Conservation (phyloP, 768 basidiomycete genomes). For the Mycena indigotica region DNA sequence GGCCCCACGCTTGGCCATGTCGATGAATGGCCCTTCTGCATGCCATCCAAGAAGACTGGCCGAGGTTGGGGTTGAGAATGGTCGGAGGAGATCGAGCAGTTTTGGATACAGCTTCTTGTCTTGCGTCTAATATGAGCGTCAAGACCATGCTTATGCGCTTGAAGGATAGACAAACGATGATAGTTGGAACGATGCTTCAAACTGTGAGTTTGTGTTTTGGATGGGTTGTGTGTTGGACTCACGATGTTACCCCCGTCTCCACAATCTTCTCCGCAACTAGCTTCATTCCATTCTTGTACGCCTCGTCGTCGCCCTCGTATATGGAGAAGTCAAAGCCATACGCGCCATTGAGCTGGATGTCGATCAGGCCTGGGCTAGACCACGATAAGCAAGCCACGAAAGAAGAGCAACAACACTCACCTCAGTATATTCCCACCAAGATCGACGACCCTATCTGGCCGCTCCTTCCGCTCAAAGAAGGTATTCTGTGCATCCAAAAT, state of each 20-base stretch:
- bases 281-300: slow-evolving; percentile 68
- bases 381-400: background rate
- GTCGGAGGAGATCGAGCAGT: slow-evolving; percentile 65
- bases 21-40: slow-evolving; percentile 87
- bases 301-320: slow-evolving; percentile 69
- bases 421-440: slow-evolving; percentile 78
- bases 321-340: slow-evolving; percentile 89
- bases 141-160: slow-evolving; percentile 2
- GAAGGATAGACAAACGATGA: slow-evolving; percentile 61
- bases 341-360: slow-evolving; percentile 89
- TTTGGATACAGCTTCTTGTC: slow-evolving; percentile 74
- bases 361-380: slow-evolving; percentile 78
- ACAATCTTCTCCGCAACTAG: slow-evolving; percentile 74
- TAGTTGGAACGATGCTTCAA: slow-evolving; percentile 55
- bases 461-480: slow-evolving; percentile 61
- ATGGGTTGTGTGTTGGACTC: too few relatives aligned
- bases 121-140: slow-evolving; percentile 58
- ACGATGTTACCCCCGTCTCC: slow-evolving; percentile 90
- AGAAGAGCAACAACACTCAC: slow-evolving; percentile 30
- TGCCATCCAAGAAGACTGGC: slow-evolving; percentile 88
- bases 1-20: slow-evolving; percentile 79
- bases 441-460: slow-evolving; percentile 68
- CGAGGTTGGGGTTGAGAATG: slow-evolving; percentile 61
- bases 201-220: background rate
- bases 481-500: slow-evolving; percentile 80